Percentiles rank a stretch among this genome's conserved stretches.
Conservation (phyloP, 129 eudicot genomes). For the Solidago caesia region DNA sequence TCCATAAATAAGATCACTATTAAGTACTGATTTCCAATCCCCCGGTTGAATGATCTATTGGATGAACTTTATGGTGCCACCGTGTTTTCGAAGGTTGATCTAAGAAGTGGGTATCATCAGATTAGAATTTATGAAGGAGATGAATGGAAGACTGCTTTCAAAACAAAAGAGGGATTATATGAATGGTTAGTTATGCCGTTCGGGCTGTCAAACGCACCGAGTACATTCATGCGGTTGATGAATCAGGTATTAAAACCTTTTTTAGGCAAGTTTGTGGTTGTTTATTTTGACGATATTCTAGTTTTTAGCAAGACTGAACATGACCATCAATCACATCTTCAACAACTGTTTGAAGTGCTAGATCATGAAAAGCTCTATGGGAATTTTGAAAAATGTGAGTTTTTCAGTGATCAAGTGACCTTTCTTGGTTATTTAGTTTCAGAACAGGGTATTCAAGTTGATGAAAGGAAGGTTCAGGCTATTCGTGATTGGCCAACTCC, state of each 20-base stretch:
- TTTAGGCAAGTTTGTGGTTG: no score
- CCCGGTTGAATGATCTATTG: background rate
- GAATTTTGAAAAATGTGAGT: conserved; percentile 2
- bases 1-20: background rate
- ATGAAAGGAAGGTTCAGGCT: background rate
- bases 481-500: background rate
- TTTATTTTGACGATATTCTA: no score
- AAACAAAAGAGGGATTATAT: no score
- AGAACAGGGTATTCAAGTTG: background rate
- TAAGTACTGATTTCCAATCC: background rate
- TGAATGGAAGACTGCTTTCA: no score
- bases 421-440: conserved; percentile 10
- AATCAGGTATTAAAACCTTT: no score
- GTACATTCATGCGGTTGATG: no score
- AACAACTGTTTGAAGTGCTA: background rate
- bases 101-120: conserved; percentile 16
- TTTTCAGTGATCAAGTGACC: background rate
- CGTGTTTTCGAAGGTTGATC: no score
- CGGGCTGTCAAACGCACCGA: no score
- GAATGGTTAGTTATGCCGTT: no score
- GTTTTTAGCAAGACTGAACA: background rate
- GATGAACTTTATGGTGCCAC: conserved; percentile 7
- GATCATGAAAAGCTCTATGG: background rate
- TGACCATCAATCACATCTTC: background rate
- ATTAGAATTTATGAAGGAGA: background rate